Conservation (phyloP, 2,329 filamentous ascomycete genomes). For the Rosellinia necatrix region DNA sequence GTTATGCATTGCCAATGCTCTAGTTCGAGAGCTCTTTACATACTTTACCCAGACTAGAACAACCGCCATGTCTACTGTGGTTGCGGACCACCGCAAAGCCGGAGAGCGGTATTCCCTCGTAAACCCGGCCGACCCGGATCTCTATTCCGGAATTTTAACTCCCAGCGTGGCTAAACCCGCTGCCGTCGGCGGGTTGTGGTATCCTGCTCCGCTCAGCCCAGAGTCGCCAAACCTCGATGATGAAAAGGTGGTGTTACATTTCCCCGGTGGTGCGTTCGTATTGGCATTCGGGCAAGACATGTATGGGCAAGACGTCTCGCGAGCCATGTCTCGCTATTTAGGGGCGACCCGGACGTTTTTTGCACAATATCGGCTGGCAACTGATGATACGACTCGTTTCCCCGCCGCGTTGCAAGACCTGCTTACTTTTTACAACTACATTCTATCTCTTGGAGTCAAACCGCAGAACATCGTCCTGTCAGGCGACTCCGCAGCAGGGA, state of each 20-base stretch:
- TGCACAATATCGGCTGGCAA: slow-evolving; percentile 28
- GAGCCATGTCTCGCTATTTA: slow-evolving; percentile 13
- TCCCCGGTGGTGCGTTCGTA: slow-evolving; percentile 33
- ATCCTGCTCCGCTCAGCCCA: slow-evolving; percentile 16
- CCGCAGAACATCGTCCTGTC: slow-evolving; percentile 16
- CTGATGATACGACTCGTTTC: slow-evolving; percentile 21
- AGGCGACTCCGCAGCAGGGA: slow-evolving; percentile 17
- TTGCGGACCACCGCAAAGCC: slow-evolving; percentile 15
- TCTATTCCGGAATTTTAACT: slow-evolving; percentile 4
- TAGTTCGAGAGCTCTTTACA: background rate
- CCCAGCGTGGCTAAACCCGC: slow-evolving; percentile 11
- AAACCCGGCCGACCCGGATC: background rate
- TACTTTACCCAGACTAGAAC: slow-evolving; percentile 8
- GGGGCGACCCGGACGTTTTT: slow-evolving; percentile 20
- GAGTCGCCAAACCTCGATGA: slow-evolving; percentile 1
- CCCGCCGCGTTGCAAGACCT: slow-evolving; percentile 32
- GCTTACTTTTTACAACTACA: slow-evolving; percentile 27
- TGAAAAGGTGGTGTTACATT: slow-evolving; percentile 28
- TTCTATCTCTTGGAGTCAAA: slow-evolving; percentile 18
- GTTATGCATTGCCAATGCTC: slow-evolving; percentile 3
- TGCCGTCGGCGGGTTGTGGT: slow-evolving; percentile 27
- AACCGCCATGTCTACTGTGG: background rate
- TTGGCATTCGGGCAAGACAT: slow-evolving; percentile 24
- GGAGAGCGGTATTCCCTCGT: slow-evolving; percentile 11
- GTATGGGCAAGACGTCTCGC: slow-evolving; percentile 12